These are phyloP conservation scores for Hymenoscyphus infarciens DNA, from an alignment of 2,329 filamentous ascomycete genomes.

Conservation along the genomic window DNA sequence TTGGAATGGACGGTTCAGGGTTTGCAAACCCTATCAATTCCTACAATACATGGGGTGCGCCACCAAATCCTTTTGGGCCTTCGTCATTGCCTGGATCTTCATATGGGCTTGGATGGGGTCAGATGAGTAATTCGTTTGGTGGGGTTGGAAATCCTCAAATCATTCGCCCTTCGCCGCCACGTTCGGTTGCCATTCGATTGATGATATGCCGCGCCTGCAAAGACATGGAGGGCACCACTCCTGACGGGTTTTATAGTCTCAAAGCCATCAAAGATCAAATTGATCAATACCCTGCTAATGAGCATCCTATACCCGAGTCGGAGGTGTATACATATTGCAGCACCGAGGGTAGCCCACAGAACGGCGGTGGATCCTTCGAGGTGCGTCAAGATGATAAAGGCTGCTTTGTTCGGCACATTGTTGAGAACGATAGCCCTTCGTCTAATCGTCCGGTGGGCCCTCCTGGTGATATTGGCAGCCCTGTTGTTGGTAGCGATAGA, in stretches of 20 bases:
- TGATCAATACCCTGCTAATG: slow-evolving; percentile 51
- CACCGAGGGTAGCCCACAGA: slow-evolving; percentile 79
- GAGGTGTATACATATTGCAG: slow-evolving; percentile 81
- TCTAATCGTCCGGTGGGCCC: slow-evolving; percentile 45
- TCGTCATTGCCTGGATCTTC: slow-evolving; percentile 34
- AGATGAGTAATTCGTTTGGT: slow-evolving; percentile 45
- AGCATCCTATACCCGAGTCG: slow-evolving; percentile 46
- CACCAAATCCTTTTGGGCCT: slow-evolving; percentile 34
- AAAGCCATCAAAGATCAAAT: slow-evolving; percentile 61
- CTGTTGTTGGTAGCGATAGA: slow-evolving; percentile 44
- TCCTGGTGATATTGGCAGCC: slow-evolving; percentile 69
- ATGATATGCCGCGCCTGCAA: slow-evolving; percentile 79
- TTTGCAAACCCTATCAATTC: slow-evolving; percentile 31
- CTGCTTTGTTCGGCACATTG: slow-evolving; percentile 45
- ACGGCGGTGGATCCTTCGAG: slow-evolving; percentile 90
- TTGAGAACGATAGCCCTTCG: slow-evolving; percentile 48
- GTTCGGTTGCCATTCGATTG: slow-evolving; percentile 66
- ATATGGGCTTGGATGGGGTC: slow-evolving; percentile 31
- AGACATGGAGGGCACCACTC: slow-evolving; percentile 46
- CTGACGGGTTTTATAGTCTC: slow-evolving; percentile 68
- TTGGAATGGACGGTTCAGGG: slow-evolving; percentile 32
- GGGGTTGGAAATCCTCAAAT: slow-evolving; percentile 39
- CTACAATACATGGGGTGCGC: slow-evolving; percentile 35
- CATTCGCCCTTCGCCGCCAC: slow-evolving; percentile 51
- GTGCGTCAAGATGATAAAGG: slow-evolving; percentile 30